Base-by-base conservation (phyloP, 495 filamentous ascomycete species). In the Mycothermus thermophilus region DNA sequence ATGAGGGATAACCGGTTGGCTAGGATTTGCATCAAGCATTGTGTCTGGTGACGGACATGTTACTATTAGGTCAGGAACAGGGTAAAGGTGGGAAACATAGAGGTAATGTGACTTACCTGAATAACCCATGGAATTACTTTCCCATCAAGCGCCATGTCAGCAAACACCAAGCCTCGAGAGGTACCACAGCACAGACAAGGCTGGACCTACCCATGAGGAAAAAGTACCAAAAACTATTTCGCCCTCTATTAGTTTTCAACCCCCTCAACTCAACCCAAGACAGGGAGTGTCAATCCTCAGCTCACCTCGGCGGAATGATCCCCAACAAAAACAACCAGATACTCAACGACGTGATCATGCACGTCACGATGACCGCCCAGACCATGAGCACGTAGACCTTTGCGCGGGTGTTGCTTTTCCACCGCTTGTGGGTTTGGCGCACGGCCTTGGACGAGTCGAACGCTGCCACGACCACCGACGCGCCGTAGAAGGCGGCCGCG, bases 1-100 rank as follows among this genome's bases (percentile, higher is more conserved):
- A 69, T 52, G 36, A 71, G 44, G 0, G 51, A 45, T 21, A 66
- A 46, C 5, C 66, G 59, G 48, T 69, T 71, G 16, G 63, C 57
- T 34, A 69, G 57, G 34, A 71, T 69, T 37, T 67, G 62, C 17
- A 58, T 52, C 6, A 67, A 46, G 33, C 58, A 55, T 38, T 66
- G 60, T 12, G 56, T 52, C 55, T 66, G 8, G 4, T 11, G 6
- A n/a, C n/a, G n/a, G n/a, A n/a, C n/a, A n/a, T n/a, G n/a, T n/a
- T n/a, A n/a, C n/a, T n/a, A n/a, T n/a, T n/a, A n/a, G n/a, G n/a
- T n/a, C n/a, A n/a, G n/a, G n/a, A n/a, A n/a, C n/a, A n/a, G n/a
- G n/a, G n/a, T n/a, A n/a, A n/a, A n/a, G n/a, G n/a, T n/a, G n/a
- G n/a, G n/a, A n/a, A n/a, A n/a, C n/a, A n/a, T n/a, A n/a, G n/a